These are phyloP conservation scores for Oidiodendron maius DNA, from an alignment of 495 filamentous ascomycete genomes.

Conservation along the genomic window DNA sequence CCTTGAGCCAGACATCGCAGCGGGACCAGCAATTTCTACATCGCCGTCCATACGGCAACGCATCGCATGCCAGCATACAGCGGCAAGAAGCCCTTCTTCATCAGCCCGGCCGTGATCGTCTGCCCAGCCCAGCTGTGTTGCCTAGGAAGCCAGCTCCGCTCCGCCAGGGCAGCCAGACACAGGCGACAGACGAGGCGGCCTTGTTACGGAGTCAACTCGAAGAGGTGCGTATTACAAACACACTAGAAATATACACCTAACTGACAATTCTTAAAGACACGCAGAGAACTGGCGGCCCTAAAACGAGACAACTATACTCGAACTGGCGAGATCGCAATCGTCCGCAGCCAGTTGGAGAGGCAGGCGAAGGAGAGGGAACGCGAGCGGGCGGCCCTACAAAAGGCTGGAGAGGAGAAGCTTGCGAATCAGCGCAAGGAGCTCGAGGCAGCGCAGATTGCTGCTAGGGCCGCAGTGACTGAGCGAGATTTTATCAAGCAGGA, in stretches of 20 bases:
- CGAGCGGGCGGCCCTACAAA: slow-evolving; percentile 37
- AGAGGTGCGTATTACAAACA: slow-evolving; percentile 10
- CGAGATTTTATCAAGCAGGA: slow-evolving; percentile 47
- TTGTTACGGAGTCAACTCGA: slow-evolving; percentile 15
- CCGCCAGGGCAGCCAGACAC: slow-evolving; percentile 2
- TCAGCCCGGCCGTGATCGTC: slow-evolving; percentile 4
- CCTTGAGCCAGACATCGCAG: slow-evolving; percentile 19
- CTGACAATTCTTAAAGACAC: slow-evolving; percentile 6
- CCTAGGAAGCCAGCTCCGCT: slow-evolving; percentile 5
- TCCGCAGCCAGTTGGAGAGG: slow-evolving; percentile 46
- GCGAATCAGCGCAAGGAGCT: slow-evolving; percentile 37
- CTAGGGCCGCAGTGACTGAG: slow-evolving; percentile 40
- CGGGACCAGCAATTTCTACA: slow-evolving; percentile 24
- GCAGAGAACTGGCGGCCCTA: slow-evolving; percentile 14
- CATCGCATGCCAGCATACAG: neutral
- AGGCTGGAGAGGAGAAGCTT: slow-evolving; percentile 37
- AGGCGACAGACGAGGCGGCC: neutral
- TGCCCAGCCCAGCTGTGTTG: neutral
- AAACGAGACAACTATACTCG: slow-evolving; percentile 21
- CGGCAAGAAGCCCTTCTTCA: slow-evolving; percentile 4
- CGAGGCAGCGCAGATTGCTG: slow-evolving; percentile 38
- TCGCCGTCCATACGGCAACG: slow-evolving; percentile 25
- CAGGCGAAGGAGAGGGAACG: slow-evolving; percentile 34
- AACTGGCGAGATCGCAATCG: slow-evolving; percentile 43
- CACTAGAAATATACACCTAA: slow-evolving; percentile 1